Conservation (phyloP, 768 basidiomycete species). For the Termitomyces sp. region DNA sequence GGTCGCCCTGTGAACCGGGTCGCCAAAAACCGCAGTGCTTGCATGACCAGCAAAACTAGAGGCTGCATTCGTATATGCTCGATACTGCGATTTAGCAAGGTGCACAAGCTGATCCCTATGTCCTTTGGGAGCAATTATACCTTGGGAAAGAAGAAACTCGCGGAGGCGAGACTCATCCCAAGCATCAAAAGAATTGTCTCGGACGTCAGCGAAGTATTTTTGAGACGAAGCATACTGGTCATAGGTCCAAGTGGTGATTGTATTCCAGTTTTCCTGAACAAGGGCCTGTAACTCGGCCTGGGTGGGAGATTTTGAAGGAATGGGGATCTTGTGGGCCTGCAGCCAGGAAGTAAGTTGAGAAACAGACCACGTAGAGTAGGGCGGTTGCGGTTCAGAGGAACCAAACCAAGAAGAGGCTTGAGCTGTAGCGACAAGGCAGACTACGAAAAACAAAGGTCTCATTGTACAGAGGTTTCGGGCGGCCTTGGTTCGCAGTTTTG, state of each 20-base stretch:
- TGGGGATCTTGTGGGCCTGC: slow-evolving; percentile 52
- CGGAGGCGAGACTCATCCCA: slow-evolving; percentile 86
- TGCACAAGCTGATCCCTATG: slow-evolving; percentile 75
- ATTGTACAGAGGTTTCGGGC: slow-evolving; percentile 11
- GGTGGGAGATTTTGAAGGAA: slow-evolving; percentile 39
- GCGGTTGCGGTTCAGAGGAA: slow-evolving; percentile 25
- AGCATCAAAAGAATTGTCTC: slow-evolving; percentile 59
- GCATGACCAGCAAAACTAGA: slow-evolving; percentile 46
- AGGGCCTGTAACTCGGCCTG: slow-evolving; percentile 34
- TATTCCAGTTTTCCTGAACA: slow-evolving; percentile 62
- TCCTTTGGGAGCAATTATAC: slow-evolving; percentile 76
- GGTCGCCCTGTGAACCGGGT: slow-evolving; percentile 32
- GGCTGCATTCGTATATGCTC: slow-evolving; percentile 54
- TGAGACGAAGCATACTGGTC: slow-evolving; percentile 64
- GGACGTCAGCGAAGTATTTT: slow-evolving; percentile 51
- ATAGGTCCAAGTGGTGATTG: slow-evolving; percentile 46
- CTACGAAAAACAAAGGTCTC: slow-evolving; percentile 22
- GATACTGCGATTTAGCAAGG: slow-evolving; percentile 68
- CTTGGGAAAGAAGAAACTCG: slow-evolving; percentile 81
- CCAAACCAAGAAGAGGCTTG: slow-evolving; percentile 50
- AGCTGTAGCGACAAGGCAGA: slow-evolving; percentile 26
- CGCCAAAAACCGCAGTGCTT: slow-evolving; percentile 47
- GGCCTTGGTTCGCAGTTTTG: neutral
- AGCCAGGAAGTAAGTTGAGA: slow-evolving; percentile 66
- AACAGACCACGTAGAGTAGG: slow-evolving; percentile 53